A percentile compares a stretch with the other conserved stretches of the same genome.
phyloP scores from a whole-genome alignment of 305 asterid species.

The Solanum hybrid region DNA sequence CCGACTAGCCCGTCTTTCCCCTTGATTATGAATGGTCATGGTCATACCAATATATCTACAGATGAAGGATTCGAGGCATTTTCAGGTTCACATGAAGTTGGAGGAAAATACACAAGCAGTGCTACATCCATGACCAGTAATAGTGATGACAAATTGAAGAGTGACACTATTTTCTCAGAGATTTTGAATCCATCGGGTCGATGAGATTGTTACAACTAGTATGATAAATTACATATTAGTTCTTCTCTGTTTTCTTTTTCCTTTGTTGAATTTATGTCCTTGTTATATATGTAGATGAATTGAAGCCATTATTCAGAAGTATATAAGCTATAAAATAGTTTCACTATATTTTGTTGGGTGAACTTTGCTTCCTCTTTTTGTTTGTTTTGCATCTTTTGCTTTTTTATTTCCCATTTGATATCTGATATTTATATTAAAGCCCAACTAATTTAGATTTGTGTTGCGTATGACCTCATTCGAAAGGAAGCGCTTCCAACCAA shows the following conservation, averaged over 20 bases:
- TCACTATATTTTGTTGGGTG: background rate
- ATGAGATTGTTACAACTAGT: background rate
- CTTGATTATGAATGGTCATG: background rate
- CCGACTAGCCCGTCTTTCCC: conserved; percentile 2
- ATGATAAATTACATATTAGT: background rate
- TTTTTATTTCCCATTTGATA: too few species aligned
- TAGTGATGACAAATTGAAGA: conserved; percentile 2
- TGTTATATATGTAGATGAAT: background rate
- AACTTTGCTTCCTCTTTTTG: background rate
- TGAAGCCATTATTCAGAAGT: background rate
- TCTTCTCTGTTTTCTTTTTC: background rate
- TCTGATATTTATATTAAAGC: too few species aligned
- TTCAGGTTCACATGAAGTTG: conserved; percentile 9
- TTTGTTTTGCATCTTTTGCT: background rate
- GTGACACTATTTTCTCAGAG: conserved; percentile 32
- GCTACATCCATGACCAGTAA: background rate
- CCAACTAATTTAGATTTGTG: too few species aligned
- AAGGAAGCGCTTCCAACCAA: background rate
- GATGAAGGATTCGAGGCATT: conserved; percentile 17
- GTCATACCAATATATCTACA: conserved; percentile 6
- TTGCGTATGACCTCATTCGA: background rate
- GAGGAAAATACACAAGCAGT: conserved; percentile 10
- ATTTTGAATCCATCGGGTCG: conserved; percentile 12
- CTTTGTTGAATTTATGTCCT: background rate
- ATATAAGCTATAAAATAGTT: background rate